Base-by-base conservation (phyloP, 2,329 filamentous ascomycete species). In the Colletotrichum magnum region DNA sequence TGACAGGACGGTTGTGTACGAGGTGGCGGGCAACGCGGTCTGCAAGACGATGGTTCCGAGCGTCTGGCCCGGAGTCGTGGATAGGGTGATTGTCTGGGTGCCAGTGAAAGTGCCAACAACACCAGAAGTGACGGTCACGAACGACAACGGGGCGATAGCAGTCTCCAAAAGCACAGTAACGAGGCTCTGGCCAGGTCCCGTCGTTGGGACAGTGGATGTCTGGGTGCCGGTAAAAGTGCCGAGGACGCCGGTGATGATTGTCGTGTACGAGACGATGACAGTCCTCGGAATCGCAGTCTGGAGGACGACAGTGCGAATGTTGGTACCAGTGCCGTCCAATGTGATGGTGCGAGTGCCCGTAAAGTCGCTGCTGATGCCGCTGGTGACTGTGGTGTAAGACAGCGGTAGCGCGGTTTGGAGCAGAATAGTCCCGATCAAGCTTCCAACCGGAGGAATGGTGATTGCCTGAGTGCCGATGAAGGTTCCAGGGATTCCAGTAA, bases 101-200 rank as follows among this genome's bases (percentile, higher is more conserved):
- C 64, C 64, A 7, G 50, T 21, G 10, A 66, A 66, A 15, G 28
- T 56, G 39, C 63, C 63, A 6, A 28, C 15, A 6, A 61, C 48
- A 5, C 63, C 63, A 9, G 36, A 60, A 1, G 51, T 47, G n/a
- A 66, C 48, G 13, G 63, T 68, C 26, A 45, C 21, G 18, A 61
- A 67, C 4, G 64, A 67, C 16, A 67, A 50, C 3, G 50, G 41
- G 6, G 18, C 41, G 21, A 67, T 48, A 7, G 64, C 64, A 5
- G 64, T 67, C 64, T 67, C 18, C 13, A 67, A n/a, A 1, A 62
- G n/a, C 3, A 62, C 64, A 13, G 64, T 67, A 28, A 52, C 58
- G 4, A 67, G 45, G 50, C 41, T 62, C 50, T 62, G 59, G 21
- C 50, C 59, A 24, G 51, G 50, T 16, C 64, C 64, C 21, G 51